phyloP scores from a whole-genome alignment of 106 monocot genomes.

The Dendrobium catenatum region DNA sequence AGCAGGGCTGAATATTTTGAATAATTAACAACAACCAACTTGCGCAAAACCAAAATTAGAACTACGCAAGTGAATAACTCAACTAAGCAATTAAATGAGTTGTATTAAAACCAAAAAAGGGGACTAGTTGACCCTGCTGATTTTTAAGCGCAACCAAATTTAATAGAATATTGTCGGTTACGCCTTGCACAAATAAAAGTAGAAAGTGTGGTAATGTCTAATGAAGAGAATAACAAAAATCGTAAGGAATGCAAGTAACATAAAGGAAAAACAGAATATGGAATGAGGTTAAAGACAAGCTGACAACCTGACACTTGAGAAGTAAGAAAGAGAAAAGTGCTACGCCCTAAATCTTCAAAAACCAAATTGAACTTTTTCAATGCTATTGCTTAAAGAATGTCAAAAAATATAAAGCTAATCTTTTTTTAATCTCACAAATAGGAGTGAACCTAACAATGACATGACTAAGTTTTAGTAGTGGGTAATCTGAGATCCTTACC shows the following conservation, averaged over 20 bases:
- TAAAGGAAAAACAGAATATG: not conserved
- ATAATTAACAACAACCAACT: too few species aligned
- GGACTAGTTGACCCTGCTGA: not conserved
- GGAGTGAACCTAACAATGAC: not conserved
- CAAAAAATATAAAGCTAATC: not conserved
- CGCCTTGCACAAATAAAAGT: too few species aligned
- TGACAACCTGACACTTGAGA: not conserved
- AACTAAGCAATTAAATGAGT: too few species aligned
- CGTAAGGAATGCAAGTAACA: not conserved
- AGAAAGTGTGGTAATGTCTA: too few species aligned
- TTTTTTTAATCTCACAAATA: not conserved
- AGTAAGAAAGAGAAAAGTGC: not conserved
- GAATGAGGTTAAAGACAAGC: not conserved
- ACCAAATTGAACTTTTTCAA: not conserved
- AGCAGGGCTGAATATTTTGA: too few species aligned
- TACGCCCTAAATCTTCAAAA: not conserved
- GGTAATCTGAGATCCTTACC: not conserved
- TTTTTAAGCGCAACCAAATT: not conserved
- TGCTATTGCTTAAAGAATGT: not conserved
- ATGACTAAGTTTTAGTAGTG: not conserved
- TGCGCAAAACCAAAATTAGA: too few species aligned
- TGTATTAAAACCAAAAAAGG: too few species aligned
- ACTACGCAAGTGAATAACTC: too few species aligned
- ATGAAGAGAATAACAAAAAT: not conserved
- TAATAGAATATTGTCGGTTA: too few species aligned